Evolutionary conservation across 495 filamentous ascomycete species (phyloP).

Genomic region (Neurospora sp.): DNA sequence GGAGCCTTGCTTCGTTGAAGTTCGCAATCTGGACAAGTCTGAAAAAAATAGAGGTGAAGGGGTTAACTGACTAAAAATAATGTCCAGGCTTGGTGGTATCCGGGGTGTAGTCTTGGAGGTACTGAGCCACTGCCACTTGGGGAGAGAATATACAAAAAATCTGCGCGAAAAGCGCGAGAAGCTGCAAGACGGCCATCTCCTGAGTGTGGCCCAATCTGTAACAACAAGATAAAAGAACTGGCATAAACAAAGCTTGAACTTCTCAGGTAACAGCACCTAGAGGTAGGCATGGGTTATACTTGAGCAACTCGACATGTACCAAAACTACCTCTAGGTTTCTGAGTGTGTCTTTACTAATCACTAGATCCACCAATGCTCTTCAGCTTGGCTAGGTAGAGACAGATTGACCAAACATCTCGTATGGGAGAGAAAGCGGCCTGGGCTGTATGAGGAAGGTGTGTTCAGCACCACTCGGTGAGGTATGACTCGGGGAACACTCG

Average conservation of each 20-base stretch:
- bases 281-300: too few species aligned
- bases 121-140: background rate
- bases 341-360: too few species aligned
- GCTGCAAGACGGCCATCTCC: background rate
- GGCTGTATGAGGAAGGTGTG: too few species aligned
- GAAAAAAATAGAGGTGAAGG: background rate
- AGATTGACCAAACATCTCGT: too few species aligned
- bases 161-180: background rate
- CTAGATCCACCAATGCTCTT: too few species aligned
- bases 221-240: background rate
- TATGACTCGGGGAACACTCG: too few species aligned
- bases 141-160: background rate
- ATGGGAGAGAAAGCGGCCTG: too few species aligned
- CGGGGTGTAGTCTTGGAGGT: background rate
- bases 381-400: too few species aligned
- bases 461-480: too few species aligned
- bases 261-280: background rate
- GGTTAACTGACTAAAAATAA: background rate
- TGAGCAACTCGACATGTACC: too few species aligned
- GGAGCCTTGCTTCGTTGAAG: background rate
- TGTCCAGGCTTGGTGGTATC: background rate
- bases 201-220: background rate
- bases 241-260: background rate
- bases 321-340: too few species aligned
- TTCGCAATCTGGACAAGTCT: background rate